A percentile compares a stretch with the other conserved stretches of the same genome.
Evolutionary conservation across 768 basidiomycete species (phyloP).

Genomic region (Holtermanniella nyarrowii): DNA sequence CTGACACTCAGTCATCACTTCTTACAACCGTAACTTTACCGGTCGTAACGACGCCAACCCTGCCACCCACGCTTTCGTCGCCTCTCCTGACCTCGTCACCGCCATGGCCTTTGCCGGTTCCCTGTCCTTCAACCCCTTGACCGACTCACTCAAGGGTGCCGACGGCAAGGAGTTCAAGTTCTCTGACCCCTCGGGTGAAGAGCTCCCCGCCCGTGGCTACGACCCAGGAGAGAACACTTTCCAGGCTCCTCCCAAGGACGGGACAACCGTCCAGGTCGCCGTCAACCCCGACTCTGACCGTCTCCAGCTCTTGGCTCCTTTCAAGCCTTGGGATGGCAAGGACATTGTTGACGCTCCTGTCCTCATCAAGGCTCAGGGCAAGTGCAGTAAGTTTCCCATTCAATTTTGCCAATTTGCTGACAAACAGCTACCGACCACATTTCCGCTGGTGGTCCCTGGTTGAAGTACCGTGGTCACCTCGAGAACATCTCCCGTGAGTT

Average conservation of each 20-base stretch:
- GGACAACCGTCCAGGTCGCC: conserved; percentile 71
- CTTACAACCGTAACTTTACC: conserved; percentile 99
- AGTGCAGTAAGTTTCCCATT: conserved; percentile 67
- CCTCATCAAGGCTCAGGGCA: conserved; percentile 96
- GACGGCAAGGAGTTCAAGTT: conserved; percentile 98
- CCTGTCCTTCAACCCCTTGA: conserved; percentile 93
- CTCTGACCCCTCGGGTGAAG: conserved; percentile 76
- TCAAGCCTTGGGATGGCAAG: conserved; percentile 88
- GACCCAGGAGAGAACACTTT: conserved; percentile 96
- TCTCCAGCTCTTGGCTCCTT: conserved; percentile 80
- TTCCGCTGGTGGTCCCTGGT: conserved; percentile 95
- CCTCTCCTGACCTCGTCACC: conserved; percentile 65
- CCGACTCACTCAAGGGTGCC: conserved; percentile 71
- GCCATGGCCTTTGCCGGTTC: conserved; percentile 91
- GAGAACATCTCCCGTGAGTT: conserved; percentile 87
- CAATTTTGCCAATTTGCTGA: not conserved
- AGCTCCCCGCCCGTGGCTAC: conserved; percentile 90
- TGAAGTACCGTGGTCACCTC: conserved; percentile 98
- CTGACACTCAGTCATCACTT: conserved; percentile 68
- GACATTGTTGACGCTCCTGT: conserved; percentile 78
- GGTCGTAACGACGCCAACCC: conserved; percentile 99
- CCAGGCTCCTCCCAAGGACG: conserved; percentile 84
- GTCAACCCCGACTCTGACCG: conserved; percentile 77
- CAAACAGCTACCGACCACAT: conserved; percentile 72
- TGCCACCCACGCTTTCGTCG: conserved; percentile 63